Conservation (phyloP, 371 early-diverging fungal genomes). For the Rhizomucor pusillus region DNA sequence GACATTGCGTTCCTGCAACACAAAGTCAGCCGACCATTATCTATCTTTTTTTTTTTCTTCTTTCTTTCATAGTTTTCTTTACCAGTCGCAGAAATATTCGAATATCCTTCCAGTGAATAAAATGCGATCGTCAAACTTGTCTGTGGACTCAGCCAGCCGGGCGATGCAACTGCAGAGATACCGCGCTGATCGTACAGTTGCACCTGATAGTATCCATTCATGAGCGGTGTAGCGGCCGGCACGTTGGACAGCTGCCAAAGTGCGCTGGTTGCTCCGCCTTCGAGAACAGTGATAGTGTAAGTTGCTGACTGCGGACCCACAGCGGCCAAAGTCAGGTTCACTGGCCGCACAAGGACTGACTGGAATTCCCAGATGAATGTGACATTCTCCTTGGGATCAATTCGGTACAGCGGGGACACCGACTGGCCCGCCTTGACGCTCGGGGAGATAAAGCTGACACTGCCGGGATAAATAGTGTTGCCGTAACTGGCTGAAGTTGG, state of each 20-base stretch:
- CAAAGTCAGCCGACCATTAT: background rate
- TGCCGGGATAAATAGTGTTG: slow-evolving; percentile 32
- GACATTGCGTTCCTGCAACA: slow-evolving; percentile 35
- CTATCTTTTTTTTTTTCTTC: background rate
- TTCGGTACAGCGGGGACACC: slow-evolving; percentile 40
- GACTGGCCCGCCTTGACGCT: slow-evolving; percentile 32
- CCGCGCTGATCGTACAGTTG: slow-evolving; percentile 51
- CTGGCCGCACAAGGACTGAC: slow-evolving; percentile 37
- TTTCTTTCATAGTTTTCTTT: background rate
- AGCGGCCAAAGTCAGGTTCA: slow-evolving; percentile 44
- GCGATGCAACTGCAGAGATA: slow-evolving; percentile 22
- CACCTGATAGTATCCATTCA: slow-evolving; percentile 44
- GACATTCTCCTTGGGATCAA: slow-evolving; percentile 39
- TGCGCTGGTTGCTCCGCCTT: slow-evolving; percentile 39
- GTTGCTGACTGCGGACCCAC: slow-evolving; percentile 36
- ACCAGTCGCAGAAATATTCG: slow-evolving; percentile 6
- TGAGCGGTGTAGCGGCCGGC: slow-evolving; percentile 37
- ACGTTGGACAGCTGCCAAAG: slow-evolving; percentile 43
- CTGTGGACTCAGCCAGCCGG: slow-evolving; percentile 40
- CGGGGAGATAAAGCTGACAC: slow-evolving; percentile 36
- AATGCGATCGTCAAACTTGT: slow-evolving; percentile 39
- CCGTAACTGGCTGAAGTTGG: slow-evolving; percentile 44
- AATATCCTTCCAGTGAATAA: slow-evolving; percentile 36
- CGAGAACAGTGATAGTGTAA: slow-evolving; percentile 36
- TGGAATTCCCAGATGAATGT: slow-evolving; percentile 45